Evolutionary conservation across 768 basidiomycete species (phyloP).

Genomic region (Cytidiella melzeri): DNA sequence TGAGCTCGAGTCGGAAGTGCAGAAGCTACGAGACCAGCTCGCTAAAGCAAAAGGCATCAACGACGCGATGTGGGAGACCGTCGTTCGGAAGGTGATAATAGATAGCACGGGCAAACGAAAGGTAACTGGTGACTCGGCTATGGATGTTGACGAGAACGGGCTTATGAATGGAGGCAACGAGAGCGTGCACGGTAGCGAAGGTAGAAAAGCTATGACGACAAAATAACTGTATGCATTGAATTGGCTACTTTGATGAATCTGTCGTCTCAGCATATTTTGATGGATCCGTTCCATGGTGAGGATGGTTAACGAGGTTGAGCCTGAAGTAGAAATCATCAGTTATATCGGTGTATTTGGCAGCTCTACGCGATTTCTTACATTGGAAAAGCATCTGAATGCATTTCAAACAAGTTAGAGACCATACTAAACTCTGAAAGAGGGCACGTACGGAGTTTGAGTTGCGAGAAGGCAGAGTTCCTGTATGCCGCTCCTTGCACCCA

Average conservation of each 20-base stretch:
- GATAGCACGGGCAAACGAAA: slow-evolving; percentile 28
- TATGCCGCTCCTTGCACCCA: slow-evolving; percentile 87
- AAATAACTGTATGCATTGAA: background rate
- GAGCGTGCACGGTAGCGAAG: background rate
- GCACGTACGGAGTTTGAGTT: slow-evolving; percentile 79
- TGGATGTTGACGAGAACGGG: slow-evolving; percentile 12
- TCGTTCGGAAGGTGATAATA: slow-evolving; percentile 60
- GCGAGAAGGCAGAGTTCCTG: slow-evolving; percentile 88
- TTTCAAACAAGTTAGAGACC: background rate
- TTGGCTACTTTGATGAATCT: slow-evolving; percentile 10
- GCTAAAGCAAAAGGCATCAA: slow-evolving; percentile 87
- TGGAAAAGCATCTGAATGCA: slow-evolving; percentile 55
- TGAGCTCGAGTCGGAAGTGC: slow-evolving; percentile 71
- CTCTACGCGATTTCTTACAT: slow-evolving; percentile 44
- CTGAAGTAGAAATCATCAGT: too few species aligned
- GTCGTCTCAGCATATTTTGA: slow-evolving; percentile 55
- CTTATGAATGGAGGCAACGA: background rate
- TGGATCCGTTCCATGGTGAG: slow-evolving; percentile 77
- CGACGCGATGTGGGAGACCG: slow-evolving; percentile 87
- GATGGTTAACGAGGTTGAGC: slow-evolving; percentile 95
- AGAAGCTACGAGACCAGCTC: slow-evolving; percentile 58
- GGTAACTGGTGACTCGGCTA: slow-evolving; percentile 7
- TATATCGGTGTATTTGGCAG: slow-evolving; percentile 4
- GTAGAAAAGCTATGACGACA: background rate
- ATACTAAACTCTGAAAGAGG: too few species aligned